phyloP scores from a whole-genome alignment of 2,329 filamentous ascomycete genomes.

The Botrytis fragariae region DNA sequence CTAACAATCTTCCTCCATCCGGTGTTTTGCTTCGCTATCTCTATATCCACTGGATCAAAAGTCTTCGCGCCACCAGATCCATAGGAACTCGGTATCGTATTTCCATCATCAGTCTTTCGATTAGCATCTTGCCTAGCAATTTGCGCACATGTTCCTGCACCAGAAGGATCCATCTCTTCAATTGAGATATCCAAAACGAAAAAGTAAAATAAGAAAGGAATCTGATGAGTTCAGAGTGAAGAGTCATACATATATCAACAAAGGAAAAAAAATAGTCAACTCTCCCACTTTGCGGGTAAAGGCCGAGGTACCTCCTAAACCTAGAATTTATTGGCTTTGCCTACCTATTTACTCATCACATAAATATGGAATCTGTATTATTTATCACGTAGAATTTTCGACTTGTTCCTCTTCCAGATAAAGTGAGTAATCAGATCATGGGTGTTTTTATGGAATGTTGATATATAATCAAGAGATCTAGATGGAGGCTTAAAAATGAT shows the following conservation, averaged over 20 bases:
- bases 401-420: background rate
- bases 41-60: background rate
- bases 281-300: background rate
- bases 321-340: background rate
- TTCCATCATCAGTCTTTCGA: background rate
- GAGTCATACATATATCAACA: conserved; percentile 1
- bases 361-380: background rate
- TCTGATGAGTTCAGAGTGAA: background rate
- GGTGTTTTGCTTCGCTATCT: conserved; percentile 6
- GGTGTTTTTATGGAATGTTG: background rate
- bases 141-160: conserved; percentile 1
- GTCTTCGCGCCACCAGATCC: background rate
- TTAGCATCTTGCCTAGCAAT: background rate
- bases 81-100: background rate
- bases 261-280: background rate
- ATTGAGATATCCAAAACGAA: too few relatives aligned
- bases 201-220: too few relatives aligned
- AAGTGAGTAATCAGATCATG: too few relatives aligned
- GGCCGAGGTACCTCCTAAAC: conserved; percentile 1
- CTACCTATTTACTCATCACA: background rate
- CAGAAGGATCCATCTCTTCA: conserved; percentile 4
- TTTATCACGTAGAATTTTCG: background rate
- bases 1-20: conserved; percentile 43
- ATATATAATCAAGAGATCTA: background rate
- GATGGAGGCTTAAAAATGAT: background rate